Evolutionary conservation across 164 flowering plant species (phyloP).

Genomic region (Paratinospora sagittata): DNA sequence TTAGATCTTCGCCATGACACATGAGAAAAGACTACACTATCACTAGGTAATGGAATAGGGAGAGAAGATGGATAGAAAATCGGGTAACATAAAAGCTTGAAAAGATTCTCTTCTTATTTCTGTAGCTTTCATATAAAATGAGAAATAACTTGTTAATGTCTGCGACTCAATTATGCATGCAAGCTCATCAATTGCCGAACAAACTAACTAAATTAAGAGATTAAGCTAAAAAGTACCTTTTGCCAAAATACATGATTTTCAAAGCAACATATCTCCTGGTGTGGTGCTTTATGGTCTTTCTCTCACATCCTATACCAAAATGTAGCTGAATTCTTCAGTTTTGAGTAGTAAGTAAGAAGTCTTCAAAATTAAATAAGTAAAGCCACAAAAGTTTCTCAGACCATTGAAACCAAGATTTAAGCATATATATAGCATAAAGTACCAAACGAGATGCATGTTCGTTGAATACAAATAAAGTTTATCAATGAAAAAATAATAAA

Average conservation of each 20-base stretch:
- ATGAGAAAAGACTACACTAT: too few relatives aligned
- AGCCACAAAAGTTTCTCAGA: not conserved
- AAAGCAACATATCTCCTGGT: constrained; percentile 68
- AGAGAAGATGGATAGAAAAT: too few relatives aligned
- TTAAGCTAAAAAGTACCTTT: constrained; percentile 46
- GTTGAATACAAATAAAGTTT: too few relatives aligned
- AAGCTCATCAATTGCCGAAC: not conserved
- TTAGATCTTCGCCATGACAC: too few relatives aligned
- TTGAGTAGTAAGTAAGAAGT: not conserved
- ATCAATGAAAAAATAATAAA: too few relatives aligned
- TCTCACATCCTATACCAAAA: not conserved
- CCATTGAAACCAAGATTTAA: not conserved
- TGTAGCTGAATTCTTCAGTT: constrained; percentile 21
- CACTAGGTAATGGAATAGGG: too few relatives aligned
- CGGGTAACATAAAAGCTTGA: too few relatives aligned
- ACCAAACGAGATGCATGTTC: not conserved
- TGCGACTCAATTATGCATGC: not conserved
- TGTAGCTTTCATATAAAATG: not conserved
- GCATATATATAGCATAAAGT: not conserved
- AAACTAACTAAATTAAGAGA: not conserved
- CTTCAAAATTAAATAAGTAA: not conserved
- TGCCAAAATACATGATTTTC: constrained; percentile 86
- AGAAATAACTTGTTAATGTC: not conserved
- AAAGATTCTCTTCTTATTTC: too few relatives aligned
- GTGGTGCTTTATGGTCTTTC: constrained; percentile 23